These are phyloP conservation scores for Metroxylon sagu DNA, from an alignment of 176 grass and related monocot genomes.

Conservation along the genomic window DNA sequence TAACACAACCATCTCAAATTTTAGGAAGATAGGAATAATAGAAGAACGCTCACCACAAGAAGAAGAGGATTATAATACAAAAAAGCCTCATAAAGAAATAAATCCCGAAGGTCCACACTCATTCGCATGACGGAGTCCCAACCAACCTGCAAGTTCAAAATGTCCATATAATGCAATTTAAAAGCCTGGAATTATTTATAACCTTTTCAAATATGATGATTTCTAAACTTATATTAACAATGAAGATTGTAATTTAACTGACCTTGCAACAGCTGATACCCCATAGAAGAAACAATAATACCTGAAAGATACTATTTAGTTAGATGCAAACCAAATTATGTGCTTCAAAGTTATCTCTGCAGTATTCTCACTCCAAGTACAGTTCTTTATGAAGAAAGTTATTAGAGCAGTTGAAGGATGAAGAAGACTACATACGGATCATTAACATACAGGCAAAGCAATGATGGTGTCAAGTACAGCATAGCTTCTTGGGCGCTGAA, in stretches of 20 bases:
- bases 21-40: background rate
- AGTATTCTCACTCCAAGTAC: background rate
- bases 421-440: too few species aligned
- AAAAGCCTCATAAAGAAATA: slow-evolving; percentile 95
- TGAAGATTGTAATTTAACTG: slow-evolving; percentile 21
- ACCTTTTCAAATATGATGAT: background rate
- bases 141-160: slow-evolving; percentile 50
- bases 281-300: slow-evolving; percentile 82
- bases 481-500: too few species aligned
- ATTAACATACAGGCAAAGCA: too few species aligned
- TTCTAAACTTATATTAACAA: too few species aligned
- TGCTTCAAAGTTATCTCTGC: too few species aligned
- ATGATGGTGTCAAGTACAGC: too few species aligned
- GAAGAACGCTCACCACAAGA: slow-evolving; percentile 56
- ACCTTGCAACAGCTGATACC: slow-evolving; percentile 89
- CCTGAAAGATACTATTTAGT: slow-evolving; percentile 37
- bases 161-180: slow-evolving; percentile 3
- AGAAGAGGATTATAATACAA: slow-evolving; percentile 96
- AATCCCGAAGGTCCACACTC: slow-evolving; percentile 76
- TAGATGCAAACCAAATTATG: too few species aligned
- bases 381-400: background rate
- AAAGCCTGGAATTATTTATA: background rate
- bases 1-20: background rate
- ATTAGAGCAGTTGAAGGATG: too few species aligned
- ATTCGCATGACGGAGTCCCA: slow-evolving; percentile 96